Base-by-base conservation (phyloP, 164 flowering plant species). In the Protea cynaroides region DNA sequence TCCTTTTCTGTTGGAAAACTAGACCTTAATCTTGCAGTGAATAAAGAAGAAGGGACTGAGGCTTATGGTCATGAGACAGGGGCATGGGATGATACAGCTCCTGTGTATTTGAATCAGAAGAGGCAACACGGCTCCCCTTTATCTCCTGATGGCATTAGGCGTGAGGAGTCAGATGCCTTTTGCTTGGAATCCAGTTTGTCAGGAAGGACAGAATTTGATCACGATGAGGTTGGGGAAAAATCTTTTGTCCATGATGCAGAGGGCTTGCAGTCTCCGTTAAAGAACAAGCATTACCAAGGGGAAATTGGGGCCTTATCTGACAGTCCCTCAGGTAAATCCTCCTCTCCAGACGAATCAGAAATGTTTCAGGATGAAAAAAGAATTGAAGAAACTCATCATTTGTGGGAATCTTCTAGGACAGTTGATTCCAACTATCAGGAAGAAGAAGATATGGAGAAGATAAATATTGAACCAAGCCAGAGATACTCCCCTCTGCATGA, bases 21-120 rank as follows among this genome's bases (percentile, higher is more conserved):
- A 60, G 72, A 78, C 59, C 73, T 67, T 56, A 65, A 73, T 58
- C 63, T 56, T 61, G 61, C 25, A 25, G 68, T 38, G 46, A 43
- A 34, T 37, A 73, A 72, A 67, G 58, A 70, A 59, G 69, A 63
- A 38, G 59, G 23, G 18, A 25, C 22, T 71, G 69, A 43, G 15
- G 72, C 34, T 43, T 62, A 55, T 58, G 47, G 47, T 47, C 69
- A 44, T 61, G 70, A 46, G 61, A 67, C 67, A 5, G 47, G 55
- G 10, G 58, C 22, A 46, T 15, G 29, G 25, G 37, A 18, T 67
- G 65, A 62, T 21, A 62, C 58, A 58, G 25, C 15, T 49, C 21
- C 58, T 29, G 55, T 63, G 46, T 68, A 70, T 43, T 51, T 70
- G 49, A 60, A 63, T 59, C 59, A 66, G 22, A 54, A 64, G 47